These are phyloP conservation scores for Pythium sukuiense DNA, from an alignment of 352 stramenopile species.

Conservation along the genomic window DNA sequence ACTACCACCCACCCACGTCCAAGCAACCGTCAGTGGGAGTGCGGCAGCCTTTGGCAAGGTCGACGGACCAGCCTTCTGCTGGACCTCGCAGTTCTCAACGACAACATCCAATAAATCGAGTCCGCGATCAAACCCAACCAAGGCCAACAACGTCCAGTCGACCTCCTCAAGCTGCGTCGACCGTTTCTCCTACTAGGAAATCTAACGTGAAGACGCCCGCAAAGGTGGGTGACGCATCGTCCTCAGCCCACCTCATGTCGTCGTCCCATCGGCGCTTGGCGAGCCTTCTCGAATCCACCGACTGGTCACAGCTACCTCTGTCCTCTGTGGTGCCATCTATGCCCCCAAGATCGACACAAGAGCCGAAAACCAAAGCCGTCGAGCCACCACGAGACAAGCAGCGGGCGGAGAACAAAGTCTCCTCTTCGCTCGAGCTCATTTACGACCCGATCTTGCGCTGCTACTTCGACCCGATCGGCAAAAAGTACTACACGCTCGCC, in stretches of 20 bases:
- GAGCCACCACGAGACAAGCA: constrained; percentile 2
- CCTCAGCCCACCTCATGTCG: neutral
- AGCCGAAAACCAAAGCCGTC: constrained; percentile 1
- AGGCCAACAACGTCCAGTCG: neutral
- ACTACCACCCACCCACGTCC: neutral
- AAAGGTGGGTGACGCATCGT: neutral
- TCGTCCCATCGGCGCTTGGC: constrained; percentile 38
- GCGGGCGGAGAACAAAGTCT: constrained; percentile 16
- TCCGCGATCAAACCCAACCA: neutral
- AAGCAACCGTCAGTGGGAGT: neutral
- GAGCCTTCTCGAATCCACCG: constrained; percentile 64
- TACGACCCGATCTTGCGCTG: constrained; percentile 84
- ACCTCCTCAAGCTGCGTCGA: neutral
- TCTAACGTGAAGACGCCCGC: neutral
- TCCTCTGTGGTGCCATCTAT: constrained; percentile 9
- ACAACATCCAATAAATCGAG: neutral
- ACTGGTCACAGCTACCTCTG: constrained; percentile 45
- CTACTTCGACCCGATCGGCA: constrained; percentile 78
- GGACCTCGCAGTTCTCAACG: neutral
- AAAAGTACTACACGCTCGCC: constrained; percentile 82
- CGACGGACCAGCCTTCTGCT: neutral
- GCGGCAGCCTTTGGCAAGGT: neutral
- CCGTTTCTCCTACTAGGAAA: neutral
- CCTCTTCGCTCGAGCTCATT: constrained; percentile 64
- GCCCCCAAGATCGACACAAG: neutral